Base-by-base conservation (phyloP, 352 stramenopile genomes). In the Phytophthora pluvialis region DNA sequence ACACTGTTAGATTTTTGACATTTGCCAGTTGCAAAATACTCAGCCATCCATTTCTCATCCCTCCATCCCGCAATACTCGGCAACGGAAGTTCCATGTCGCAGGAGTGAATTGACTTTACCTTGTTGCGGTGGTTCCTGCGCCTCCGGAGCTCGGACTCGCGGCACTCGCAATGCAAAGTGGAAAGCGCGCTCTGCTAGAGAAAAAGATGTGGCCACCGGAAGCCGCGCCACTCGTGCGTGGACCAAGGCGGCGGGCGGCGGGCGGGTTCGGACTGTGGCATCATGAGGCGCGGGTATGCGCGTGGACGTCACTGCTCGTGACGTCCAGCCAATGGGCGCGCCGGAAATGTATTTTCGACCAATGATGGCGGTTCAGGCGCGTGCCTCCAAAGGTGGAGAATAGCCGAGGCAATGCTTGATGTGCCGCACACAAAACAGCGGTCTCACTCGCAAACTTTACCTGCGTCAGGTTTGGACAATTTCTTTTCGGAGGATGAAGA, bases 131-230 rank as follows among this genome's bases (percentile, higher is more conserved):
- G 29, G 21, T 18, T 45, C 16, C 15, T 21, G n/a, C 26, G 33
- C 18, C 18, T n/a, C 4, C 28, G 2, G 48, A 65, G 43, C 26
- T 35, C 21, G 31, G 31, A 52, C 13, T 60, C 47, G 21, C 44
- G 42, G 59, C 50, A 43, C 31, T 16, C 32, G 29, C 56, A 71
- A 66, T 64, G 38, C 32, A 45, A 65, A 55, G 55, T 53, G 46
- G 13, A 18, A 33, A 16, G 7, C 4, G 33, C 9, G 35, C n/a
- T 16, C 35, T 39, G 33, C 21, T 52, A 48, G 25, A 16, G 60
- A 58, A 67, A 66, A 60, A 57, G 49, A 67, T 67, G 64, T 72
- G 64, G 64, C 57, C 53, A 58, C 47, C 40, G 48, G 48, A 61
- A 68, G 52, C 51, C 25, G 21, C 28, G 56, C 43, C 36, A 43